Evolutionary conservation across 2,329 filamentous ascomycete genomes (phyloP), one percentile per base, ranked within the genome.

Genomic region (Bipolaris sorokiniana): DNA sequence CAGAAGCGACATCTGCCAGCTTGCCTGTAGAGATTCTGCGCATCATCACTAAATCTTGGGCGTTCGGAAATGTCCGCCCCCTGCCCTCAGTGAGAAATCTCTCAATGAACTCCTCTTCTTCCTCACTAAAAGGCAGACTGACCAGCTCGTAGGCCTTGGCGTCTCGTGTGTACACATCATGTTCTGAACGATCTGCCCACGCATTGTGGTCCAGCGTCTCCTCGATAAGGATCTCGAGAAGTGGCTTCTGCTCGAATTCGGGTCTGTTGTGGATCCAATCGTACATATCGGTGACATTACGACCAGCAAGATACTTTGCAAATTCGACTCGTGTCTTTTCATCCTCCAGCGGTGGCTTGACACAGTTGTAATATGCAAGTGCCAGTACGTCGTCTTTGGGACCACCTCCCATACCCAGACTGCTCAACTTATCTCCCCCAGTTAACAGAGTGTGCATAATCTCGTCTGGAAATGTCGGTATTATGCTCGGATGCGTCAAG

Each of bases 401-500:
- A 83, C 78, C 40, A 47, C 58, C 61, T 42, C 62, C 59, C 16
- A 65, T 56, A 20, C 62, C 59, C 28, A 68, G 51, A 18, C 59
- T 62, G 44, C 55, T 63, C 10, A 69, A 51, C 51, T 58, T 63
- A n/a, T 67, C 58, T 20, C 52, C 51, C 2, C 66, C 59, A 5
- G 84, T 83, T 49, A 91, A 85, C 4, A 95, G 84, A 4, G 84
- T 83, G 23, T 84, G 83, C 64, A 95, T 82, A 50, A 96, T 93
- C 59, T 96, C 90, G 76, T 95, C 91, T 54, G 90, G 85, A 69
- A 95, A 96, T 51, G 92, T 92, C 34, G 90, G 88, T 18, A 89
- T 87, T 4, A 96, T 82, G 1, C 89, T 91, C 0, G 92, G 91
- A 67, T 95, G 89, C 3, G 90, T 88, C 13, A 96, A 84, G 71